phyloP scores from a whole-genome alignment of 257 asterid genomes.

The Nyctanthes arbortristis region DNA sequence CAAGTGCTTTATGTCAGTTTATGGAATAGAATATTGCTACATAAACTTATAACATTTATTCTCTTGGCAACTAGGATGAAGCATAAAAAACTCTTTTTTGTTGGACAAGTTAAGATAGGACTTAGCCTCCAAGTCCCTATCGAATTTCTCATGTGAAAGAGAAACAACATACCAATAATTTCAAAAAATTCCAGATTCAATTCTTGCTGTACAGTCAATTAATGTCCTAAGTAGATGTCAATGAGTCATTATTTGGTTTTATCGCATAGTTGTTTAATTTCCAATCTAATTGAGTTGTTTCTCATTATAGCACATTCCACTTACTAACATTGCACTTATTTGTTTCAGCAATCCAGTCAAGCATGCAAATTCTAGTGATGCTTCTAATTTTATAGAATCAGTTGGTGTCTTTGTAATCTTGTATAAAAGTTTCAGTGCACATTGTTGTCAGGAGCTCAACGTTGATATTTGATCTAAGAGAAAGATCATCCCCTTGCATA shows the following conservation, averaged over 20 bases:
- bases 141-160: not conserved
- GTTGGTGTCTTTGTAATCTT: no score
- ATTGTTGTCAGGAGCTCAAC: no score
- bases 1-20: not conserved
- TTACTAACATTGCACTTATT: no score
- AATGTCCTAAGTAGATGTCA: not conserved
- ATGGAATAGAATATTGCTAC: not conserved
- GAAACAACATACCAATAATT: not conserved
- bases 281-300: no score
- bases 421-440: no score
- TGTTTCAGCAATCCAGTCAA: no score
- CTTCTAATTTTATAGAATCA: no score
- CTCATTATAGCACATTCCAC: no score
- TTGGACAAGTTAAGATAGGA: not conserved
- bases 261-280: not conserved
- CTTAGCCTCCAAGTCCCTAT: not conserved
- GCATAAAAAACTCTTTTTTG: not conserved
- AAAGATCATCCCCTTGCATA: no score
- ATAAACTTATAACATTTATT: not conserved
- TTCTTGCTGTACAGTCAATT: not conserved
- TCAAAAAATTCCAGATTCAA: not conserved
- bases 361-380: no score
- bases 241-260: not conserved
- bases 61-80: not conserved
- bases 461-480: no score